A percentile compares a stretch with the other conserved stretches of the same genome.
Evolutionary conservation across 2,329 filamentous ascomycete species (phyloP).

Genomic region (Rhexocercosporidium sp.): DNA sequence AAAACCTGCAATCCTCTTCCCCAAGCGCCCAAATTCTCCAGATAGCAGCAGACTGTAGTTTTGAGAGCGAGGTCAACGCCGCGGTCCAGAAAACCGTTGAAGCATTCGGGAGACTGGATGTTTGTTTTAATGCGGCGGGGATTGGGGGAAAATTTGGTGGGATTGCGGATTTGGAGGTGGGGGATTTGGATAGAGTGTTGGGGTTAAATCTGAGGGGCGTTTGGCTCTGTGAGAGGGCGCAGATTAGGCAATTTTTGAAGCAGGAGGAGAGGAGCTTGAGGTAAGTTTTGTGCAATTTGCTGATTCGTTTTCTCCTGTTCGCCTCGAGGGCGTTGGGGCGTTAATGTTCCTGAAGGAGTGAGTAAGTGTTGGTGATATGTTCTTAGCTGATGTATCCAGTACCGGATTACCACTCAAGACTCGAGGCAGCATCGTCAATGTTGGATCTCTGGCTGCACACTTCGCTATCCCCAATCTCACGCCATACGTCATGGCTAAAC

Average conservation of each 20-base stretch:
- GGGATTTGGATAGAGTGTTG: slow-evolving; percentile 39
- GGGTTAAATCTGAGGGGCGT: slow-evolving; percentile 45
- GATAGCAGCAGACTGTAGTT: slow-evolving; percentile 23
- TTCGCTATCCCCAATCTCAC: slow-evolving; percentile 10
- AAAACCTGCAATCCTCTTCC: not conserved
- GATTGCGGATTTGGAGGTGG: slow-evolving; percentile 30
- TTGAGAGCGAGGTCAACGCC: slow-evolving; percentile 28
- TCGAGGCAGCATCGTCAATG: slow-evolving; percentile 42
- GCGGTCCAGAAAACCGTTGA: slow-evolving; percentile 45
- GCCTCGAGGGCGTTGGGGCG: too few relatives aligned
- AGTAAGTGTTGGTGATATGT: not conserved
- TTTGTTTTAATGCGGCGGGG: slow-evolving; percentile 58
- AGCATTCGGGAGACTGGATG: slow-evolving; percentile 58
- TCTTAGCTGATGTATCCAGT: slow-evolving; percentile 14
- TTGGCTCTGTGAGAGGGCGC: slow-evolving; percentile 44
- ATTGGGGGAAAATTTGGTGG: slow-evolving; percentile 26
- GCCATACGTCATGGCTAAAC: slow-evolving; percentile 34
- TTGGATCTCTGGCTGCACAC: slow-evolving; percentile 26
- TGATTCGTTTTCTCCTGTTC: too few relatives aligned
- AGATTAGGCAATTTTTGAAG: slow-evolving; percentile 40
- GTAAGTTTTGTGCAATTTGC: slow-evolving; percentile 23
- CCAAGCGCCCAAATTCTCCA: slow-evolving; percentile 11
- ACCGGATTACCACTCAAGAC: slow-evolving; percentile 32
- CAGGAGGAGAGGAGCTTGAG: slow-evolving; percentile 32
- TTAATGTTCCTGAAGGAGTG: too few relatives aligned